Base-by-base conservation (phyloP, 306 rosid species). In the Inga oerstediana region DNA sequence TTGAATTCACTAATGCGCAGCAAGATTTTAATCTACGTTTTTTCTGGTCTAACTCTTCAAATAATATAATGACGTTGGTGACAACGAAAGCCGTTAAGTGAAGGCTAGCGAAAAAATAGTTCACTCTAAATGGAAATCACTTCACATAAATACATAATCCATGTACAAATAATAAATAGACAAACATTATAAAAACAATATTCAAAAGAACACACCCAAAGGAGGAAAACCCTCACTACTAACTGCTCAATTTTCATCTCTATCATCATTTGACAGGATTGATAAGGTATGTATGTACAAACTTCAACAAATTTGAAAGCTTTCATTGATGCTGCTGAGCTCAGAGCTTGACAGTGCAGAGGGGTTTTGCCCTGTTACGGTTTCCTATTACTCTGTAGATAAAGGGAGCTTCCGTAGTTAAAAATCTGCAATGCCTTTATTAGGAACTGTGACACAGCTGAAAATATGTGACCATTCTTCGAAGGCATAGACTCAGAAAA, bases 241-340 rank as follows among this genome's bases (percentile, higher is more conserved):
- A 27, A 59, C 71, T 20, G 37, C 54, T 76, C 22, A 5, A 58
- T 41, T 56, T 77, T 43, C 59, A 39, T 77, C 48, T 76, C 16
- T 59, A 22, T 24, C 16, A 15, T 62, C 43, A 27, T 11, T 41
- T 59, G 54, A 59, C 27, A 77, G 72, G 64, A 39, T 14, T 16
- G 59, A 62, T 52, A 17, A 52, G 45, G 54, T 49, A 3, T 15
- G 54, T 49, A 3, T 15, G 27, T 16, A 16, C 20, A 62, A 24
- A 62, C 68, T 81, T 74, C 30, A 74, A 32, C 71, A 13, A 61
- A 54, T 48, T 59, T 2, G 76, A 64, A 72, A 22, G 69, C 39
- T 37, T 51, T 48, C 44, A 32, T 51, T 4, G 74, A 77, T 22
- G 83, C 71, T 62, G 82, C 71, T 59, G 80, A 24, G 66, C 14